Evolutionary conservation across 2,329 filamentous ascomycete genomes (phyloP).

Genomic region (Lachnum nothofagi): DNA sequence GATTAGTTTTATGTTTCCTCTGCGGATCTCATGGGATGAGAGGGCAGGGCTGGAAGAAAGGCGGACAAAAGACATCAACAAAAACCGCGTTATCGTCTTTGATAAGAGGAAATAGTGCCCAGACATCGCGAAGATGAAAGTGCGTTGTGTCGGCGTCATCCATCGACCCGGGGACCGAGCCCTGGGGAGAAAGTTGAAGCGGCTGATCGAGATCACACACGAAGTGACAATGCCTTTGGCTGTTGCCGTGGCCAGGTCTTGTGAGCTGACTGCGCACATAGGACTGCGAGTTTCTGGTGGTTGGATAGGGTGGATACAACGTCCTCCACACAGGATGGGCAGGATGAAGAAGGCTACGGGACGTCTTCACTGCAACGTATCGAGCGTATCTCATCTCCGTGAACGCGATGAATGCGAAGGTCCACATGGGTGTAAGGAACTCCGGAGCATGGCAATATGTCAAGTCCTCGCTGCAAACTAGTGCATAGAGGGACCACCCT

Average conservation of each 20-base stretch:
- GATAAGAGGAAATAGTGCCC: slow-evolving; percentile 22
- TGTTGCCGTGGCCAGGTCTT: slow-evolving; percentile 49
- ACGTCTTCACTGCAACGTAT: slow-evolving; percentile 36
- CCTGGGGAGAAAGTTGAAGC: slow-evolving; percentile 59
- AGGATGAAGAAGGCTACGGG: slow-evolving; percentile 43
- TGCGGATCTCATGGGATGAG: slow-evolving; percentile 39
- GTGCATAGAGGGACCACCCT: slow-evolving; percentile 22
- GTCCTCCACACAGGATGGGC: slow-evolving; percentile 31
- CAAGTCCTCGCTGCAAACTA: slow-evolving; percentile 20
- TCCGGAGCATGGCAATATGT: slow-evolving; percentile 31
- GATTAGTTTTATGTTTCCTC: slow-evolving; percentile 94
- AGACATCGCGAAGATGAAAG: slow-evolving; percentile 24
- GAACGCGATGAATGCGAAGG: slow-evolving; percentile 12
- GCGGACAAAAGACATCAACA: slow-evolving; percentile 93
- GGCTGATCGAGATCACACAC: slow-evolving; percentile 54
- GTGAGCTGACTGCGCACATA: slow-evolving; percentile 35
- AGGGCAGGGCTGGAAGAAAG: slow-evolving; percentile 64
- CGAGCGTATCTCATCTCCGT: slow-evolving; percentile 27
- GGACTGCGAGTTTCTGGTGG: slow-evolving; percentile 27
- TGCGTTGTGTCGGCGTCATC: slow-evolving; percentile 32
- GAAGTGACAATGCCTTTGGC: slow-evolving; percentile 43
- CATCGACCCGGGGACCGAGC: slow-evolving; percentile 28
- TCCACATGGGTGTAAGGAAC: slow-evolving; percentile 14
- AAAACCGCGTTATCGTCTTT: slow-evolving; percentile 73
- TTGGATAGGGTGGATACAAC: slow-evolving; percentile 41